A percentile compares a stretch with the other conserved stretches of the same genome.
phyloP scores from a whole-genome alignment of 805 yeast species.

The Myxozyma sirexii region DNA sequence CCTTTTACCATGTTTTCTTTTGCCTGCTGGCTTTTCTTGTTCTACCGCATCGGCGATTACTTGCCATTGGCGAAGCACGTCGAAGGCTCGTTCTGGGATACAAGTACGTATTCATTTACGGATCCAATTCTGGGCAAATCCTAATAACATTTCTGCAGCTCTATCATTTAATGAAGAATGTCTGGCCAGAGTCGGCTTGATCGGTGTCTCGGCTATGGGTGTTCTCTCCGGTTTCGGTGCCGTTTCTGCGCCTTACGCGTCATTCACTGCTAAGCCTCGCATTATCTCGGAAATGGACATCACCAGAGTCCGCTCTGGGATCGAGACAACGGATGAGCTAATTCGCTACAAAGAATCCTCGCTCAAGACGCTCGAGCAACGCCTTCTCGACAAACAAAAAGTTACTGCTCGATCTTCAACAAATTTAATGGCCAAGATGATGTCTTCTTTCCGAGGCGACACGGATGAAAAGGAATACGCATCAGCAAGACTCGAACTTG shows the following conservation, averaged over 20 bases:
- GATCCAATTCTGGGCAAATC: background rate
- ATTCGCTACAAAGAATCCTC: slow-evolving; percentile 38
- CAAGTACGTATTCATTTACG: slow-evolving; percentile 12
- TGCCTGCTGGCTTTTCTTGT: slow-evolving; percentile 37
- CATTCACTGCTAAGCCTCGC: slow-evolving; percentile 39
- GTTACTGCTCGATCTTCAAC: slow-evolving; percentile 33
- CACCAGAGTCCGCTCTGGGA: slow-evolving; percentile 39
- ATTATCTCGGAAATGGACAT: slow-evolving; percentile 40
- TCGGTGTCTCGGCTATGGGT: slow-evolving; percentile 49
- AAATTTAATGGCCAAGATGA: slow-evolving; percentile 39
- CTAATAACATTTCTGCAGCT: background rate
- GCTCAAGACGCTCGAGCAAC: slow-evolving; percentile 34
- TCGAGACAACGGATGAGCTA: slow-evolving; percentile 41
- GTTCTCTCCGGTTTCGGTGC: slow-evolving; percentile 47
- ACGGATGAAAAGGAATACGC: slow-evolving; percentile 27
- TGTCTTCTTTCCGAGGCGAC: slow-evolving; percentile 36
- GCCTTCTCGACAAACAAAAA: slow-evolving; percentile 35
- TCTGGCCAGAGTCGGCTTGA: slow-evolving; percentile 44
- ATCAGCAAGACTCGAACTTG: slow-evolving; percentile 39
- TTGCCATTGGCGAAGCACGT: slow-evolving; percentile 38
- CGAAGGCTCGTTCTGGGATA: slow-evolving; percentile 34
- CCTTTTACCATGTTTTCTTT: slow-evolving; percentile 30
- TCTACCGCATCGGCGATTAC: slow-evolving; percentile 38
- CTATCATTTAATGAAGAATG: slow-evolving; percentile 34
- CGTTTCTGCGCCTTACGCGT: slow-evolving; percentile 47